Evolutionary conservation across 352 stramenopile species (phyloP), one percentile per base, ranked within the genome.

Genomic region (Pythium monospermum): DNA sequence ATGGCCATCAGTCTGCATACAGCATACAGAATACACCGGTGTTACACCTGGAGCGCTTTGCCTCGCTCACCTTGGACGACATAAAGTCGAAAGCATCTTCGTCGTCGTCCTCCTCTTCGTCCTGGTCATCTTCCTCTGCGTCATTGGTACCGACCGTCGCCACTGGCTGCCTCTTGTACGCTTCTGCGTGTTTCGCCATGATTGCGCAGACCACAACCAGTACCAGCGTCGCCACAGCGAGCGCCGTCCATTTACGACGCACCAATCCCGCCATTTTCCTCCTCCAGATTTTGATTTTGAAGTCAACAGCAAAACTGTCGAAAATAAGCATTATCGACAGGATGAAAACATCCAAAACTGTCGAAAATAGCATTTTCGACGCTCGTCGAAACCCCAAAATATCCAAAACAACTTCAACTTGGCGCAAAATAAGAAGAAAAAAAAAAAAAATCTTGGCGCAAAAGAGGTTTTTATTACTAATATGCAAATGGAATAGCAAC

Each of bases 11-110:
- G 15, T 12, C 2, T 31, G 25, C 11, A 16, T 36, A 22, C 15
- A 49, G 25, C 11, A 22, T 38, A 11, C 18, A n/a, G 10, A 22
- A 38, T n/a, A n/a, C n/a, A n/a, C n/a, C n/a, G n/a, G n/a, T n/a
- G n/a, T n/a, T n/a, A n/a, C n/a, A n/a, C n/a, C n/a, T n/a, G n/a
- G 10, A 21, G 26, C 15, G n/a, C 39, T 7, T 15, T 35, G 4
- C 2, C 6, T 13, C 5, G 48, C 49, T 12, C 35, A 73, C 66
- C 2, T 53, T 59, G 22, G 32, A 57, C 21, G 66, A 71, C 39
- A 74, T 46, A 28, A 74, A 74, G 49, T 74, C 66, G 40, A 74
- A 74, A n/a, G n/a, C n/a, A n/a, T n/a, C n/a, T 13, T 49, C 64
- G 32, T 67, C 64, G 25, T 66, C 51, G 5, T 66, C 56, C 12